Conservation (phyloP, 2,329 filamentous ascomycete species). For the Tricladium varicosporioides region DNA sequence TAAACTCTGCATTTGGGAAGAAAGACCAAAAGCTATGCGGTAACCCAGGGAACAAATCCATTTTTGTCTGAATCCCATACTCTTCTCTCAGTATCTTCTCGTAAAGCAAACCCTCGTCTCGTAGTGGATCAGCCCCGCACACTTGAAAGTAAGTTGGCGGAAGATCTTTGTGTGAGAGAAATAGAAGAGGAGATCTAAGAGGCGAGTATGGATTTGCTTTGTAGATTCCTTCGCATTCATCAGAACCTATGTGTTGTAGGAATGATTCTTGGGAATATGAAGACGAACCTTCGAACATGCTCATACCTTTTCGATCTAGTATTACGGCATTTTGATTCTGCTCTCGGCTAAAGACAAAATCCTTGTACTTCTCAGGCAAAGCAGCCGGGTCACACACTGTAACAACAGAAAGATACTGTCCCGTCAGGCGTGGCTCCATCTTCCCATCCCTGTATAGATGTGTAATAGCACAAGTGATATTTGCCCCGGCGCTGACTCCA, state of each 20-base stretch:
- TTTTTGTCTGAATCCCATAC: slow-evolving; percentile 29
- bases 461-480: slow-evolving; percentile 38
- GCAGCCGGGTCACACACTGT: slow-evolving; percentile 20
- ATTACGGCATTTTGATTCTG: slow-evolving; percentile 41
- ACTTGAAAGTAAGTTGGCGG: slow-evolving; percentile 50
- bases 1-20: slow-evolving; percentile 28
- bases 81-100: slow-evolving; percentile 46
- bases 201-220: slow-evolving; percentile 31
- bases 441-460: slow-evolving; percentile 42
- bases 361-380: slow-evolving; percentile 38
- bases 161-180: slow-evolving; percentile 34
- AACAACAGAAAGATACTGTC: slow-evolving; percentile 44
- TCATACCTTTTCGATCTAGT: slow-evolving; percentile 31
- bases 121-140: slow-evolving; percentile 47
- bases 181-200: slow-evolving; percentile 36
- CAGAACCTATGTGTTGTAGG: slow-evolving; percentile 3
- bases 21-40: slow-evolving; percentile 34
- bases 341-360: slow-evolving; percentile 38
- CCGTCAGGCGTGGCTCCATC: slow-evolving; percentile 44
- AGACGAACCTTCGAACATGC: slow-evolving; percentile 27
- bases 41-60: slow-evolving; percentile 34
- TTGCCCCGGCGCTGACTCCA: slow-evolving; percentile 46
- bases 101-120: slow-evolving; percentile 54
- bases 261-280: background rate
- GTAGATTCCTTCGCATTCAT: slow-evolving; percentile 24